Evolutionary conservation across 345 rosid species (phyloP), one percentile per base, ranked within the genome.

Genomic region (Kandelia obovata): DNA sequence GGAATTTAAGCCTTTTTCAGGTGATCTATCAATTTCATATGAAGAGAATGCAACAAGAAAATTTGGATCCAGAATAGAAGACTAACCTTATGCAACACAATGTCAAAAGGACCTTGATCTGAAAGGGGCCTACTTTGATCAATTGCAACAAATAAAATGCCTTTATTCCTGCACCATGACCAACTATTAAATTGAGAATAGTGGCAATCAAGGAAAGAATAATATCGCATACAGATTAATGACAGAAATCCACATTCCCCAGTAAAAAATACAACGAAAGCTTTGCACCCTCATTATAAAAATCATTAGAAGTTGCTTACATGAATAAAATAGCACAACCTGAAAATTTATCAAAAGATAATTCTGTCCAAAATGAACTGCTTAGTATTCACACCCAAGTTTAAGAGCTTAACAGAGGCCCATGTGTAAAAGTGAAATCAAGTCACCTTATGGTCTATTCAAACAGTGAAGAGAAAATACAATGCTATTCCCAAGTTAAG

Each of bases 31-130:
- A 43, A 11, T 39, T 39, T 11, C 46, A 39, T 8, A 21, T 0
- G 19, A 1, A 20, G 7, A 25, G 20, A 11, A 53, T 10, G 35
- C 3, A 34, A 11, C 27, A 39, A 26, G 52, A 57, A 20, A 21
- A 3, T 1, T 5, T 27, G 13, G 28, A 25, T 7, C 26, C 30
- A 25, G 23, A 56, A 43, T 19, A n/a, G 37, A 66, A 37, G 28
- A 52, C 77, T 43, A 73, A 89, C 96, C 96, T 89, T 89, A 39
- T 89, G 92, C 80, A 89, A 71, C 43, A 89, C 89, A 70, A 89
- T 83, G 73, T 89, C 96, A 76, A 89, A 89, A 75, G 92, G 96
- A 43, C 96, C 96, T 76, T 89, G 95, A 51, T 87, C 95, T 19
- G 88, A 81, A 66, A 89, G 91, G 19, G 95, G 82, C 70, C 79